Base-by-base conservation (phyloP, 129 eudicot genomes). In the Apium graveolens region DNA sequence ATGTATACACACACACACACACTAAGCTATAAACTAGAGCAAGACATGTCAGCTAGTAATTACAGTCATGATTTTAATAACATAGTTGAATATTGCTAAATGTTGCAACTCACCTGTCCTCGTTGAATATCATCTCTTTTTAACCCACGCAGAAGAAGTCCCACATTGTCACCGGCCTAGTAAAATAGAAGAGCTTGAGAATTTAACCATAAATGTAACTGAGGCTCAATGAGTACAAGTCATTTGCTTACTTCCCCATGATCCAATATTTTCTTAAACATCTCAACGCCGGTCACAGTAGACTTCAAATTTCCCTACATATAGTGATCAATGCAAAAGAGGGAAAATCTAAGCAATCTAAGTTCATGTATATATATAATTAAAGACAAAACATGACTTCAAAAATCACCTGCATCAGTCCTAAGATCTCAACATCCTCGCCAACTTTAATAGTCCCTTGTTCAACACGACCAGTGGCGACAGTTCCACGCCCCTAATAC, bases 141-240 rank as follows among this genome's bases (percentile, higher is more conserved):
- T 76, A 92, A 82, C 29, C 99, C 99, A 86, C 97, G 99, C 38
- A 95, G 83, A 83, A 95, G 96, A 39, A 95, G 96, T 60, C 99
- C 99, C 41, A 95, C 99, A 62, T 95, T 95, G 85, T 95, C 99
- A 46, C 99, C 99, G 79, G 98, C 98, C 98, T 94, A 78, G 78
- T 12, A 77, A 43, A 82, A 78, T 39, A 17, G 5, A 35, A 46
- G 29, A 63, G 55, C 37, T 75, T 75, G 75, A 49, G 71, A 78
- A 48, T 37, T 44, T 24, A 10, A 31, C 34, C 41, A 74, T 57
- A 60, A 31, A 70, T 32, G 42, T 66, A 39, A 38, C 32, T 45
- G 34, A 29, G 35, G 35, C 42, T 4, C 18, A 13, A 73, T 65
- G 41, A 57, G 26, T 65, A 31, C 53, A 60, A 32, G 21, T 14